Evolutionary conservation across 768 basidiomycete genomes (phyloP).

Genomic region (Pulveroboletus ravenelii): DNA sequence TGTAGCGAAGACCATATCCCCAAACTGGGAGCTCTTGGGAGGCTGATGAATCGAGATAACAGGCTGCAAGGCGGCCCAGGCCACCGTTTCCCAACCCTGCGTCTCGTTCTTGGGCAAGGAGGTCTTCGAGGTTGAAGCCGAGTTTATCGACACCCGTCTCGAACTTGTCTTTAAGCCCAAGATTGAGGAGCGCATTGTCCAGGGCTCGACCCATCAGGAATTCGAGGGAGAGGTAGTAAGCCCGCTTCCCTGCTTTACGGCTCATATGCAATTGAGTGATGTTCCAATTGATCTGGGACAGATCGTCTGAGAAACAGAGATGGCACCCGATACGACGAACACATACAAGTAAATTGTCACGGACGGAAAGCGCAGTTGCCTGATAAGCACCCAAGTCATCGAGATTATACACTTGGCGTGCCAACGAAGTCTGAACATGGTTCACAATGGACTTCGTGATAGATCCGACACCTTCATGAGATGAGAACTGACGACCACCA

Average conservation of each 20-base stretch:
- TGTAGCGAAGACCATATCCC: constrained; percentile 92
- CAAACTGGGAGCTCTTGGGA: constrained; percentile 89
- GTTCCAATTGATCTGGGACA: constrained; percentile 73
- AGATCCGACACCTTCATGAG: constrained; percentile 45
- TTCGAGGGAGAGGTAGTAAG: constrained; percentile 95
- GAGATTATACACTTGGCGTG: constrained; percentile 86
- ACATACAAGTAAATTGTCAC: constrained; percentile 81
- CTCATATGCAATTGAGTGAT: constrained; percentile 72
- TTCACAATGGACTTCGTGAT: constrained; percentile 75
- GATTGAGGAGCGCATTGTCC: constrained; percentile 81
- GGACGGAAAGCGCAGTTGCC: constrained; percentile 80
- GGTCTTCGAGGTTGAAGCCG: constrained; percentile 87
- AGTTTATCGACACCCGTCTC: constrained; percentile 62
- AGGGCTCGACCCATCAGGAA: constrained; percentile 83
- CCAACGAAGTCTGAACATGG: constrained; percentile 86
- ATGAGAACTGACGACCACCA: constrained; percentile 2
- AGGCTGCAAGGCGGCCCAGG: constrained; percentile 92
- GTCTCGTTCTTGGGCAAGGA: constrained; percentile 86
- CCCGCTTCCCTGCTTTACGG: constrained; percentile 80
- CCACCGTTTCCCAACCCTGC: constrained; percentile 95
- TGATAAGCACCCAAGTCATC: constrained; percentile 88
- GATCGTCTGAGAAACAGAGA: not conserved
- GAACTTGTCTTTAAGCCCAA: constrained; percentile 78
- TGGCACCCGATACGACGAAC: not conserved
- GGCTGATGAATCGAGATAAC: constrained; percentile 92